Conservation (phyloP, 148 eudicot genomes). For the Linanthus parryae region DNA sequence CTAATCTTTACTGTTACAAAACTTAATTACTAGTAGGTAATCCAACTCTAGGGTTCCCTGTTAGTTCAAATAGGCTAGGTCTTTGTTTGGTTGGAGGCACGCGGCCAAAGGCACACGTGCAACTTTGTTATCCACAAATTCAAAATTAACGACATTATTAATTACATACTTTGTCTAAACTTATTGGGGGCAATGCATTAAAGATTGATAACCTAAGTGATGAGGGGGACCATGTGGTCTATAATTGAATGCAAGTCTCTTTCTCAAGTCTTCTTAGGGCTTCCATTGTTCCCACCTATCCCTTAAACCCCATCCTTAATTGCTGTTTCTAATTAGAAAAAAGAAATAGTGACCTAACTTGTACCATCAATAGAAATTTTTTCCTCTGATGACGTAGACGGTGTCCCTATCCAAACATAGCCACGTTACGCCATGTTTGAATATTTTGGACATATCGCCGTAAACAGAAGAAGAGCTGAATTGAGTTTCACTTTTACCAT, state of each 20-base stretch:
- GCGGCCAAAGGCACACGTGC: constrained; percentile 23
- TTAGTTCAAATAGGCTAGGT: too few relatives aligned
- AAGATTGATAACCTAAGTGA: constrained; percentile 10
- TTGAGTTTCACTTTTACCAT: too few relatives aligned
- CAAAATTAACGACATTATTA: constrained; percentile 7
- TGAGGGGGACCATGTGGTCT: constrained; percentile 22
- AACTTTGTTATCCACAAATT: constrained; percentile 11
- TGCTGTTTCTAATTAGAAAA: background rate
- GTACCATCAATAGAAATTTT: constrained; percentile 8
- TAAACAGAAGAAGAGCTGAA: too few relatives aligned
- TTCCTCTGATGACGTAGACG: background rate
- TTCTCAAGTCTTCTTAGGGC: constrained; percentile 5
- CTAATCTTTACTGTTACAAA: too few relatives aligned
- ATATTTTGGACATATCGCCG: too few relatives aligned
- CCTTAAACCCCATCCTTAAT: background rate
- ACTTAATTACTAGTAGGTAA: too few relatives aligned
- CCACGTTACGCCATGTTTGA: too few relatives aligned
- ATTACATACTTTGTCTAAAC: constrained; percentile 6
- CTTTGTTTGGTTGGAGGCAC: constrained; percentile 32
- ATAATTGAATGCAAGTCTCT: constrained; percentile 15
- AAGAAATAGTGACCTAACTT: constrained; percentile 8
- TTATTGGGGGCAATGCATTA: constrained; percentile 17
- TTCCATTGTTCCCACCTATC: background rate
- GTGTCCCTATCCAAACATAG: too few relatives aligned
- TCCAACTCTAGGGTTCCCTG: too few relatives aligned